Base-by-base conservation (phyloP, 441 rosid species). In the Raphanus hybrid region DNA sequence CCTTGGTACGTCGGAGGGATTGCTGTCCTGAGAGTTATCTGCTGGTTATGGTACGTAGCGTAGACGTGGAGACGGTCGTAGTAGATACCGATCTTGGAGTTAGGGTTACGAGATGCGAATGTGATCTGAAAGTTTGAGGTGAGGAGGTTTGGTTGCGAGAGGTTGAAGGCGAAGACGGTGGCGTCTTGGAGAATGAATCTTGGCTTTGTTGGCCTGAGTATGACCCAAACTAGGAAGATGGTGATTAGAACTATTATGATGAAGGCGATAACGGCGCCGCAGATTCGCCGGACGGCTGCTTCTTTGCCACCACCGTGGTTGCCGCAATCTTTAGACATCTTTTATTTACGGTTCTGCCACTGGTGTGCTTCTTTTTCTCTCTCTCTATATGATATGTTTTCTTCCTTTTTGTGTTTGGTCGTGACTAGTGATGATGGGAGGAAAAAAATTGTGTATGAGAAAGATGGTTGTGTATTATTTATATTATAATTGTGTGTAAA, bases 181-280 rank as follows among this genome's bases (percentile, higher is more conserved):
- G 87, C 92, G 87, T 96, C 99, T 81, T 91, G 98, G 83, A 95
- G 91, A 81, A 87, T 0, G 89, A 95, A 93, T 5, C 67, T 68
- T 8, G 99, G 99, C 14, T 95, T 95, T 2, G 73, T 69, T 0
- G 99, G 99, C n/a, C 83, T 88, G 64, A 93, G 92, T 69, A 93
- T 78, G 48, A 87, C 95, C 93, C 94, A 95, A 3, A 89, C 80
- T 15, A 93, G 48, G 64, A 93, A 89, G 81, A 93, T 75, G 0
- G 85, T 85, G 63, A 91, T 12, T 0, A 91, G 83, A 55, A 72
- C 80, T 8, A 93, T 43, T 71, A 91, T 61, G 75, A 77, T 45
- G 89, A 91, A 88, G 75, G 85, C 50, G 20, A 87, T 54, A 62
- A 93, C 73, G 12, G 85, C 84, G 29, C 54, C 75, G 73, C 82